A percentile compares a stretch with the other conserved stretches of the same genome.
phyloP scores from a whole-genome alignment of 257 asterid species.

The Solanum acaule region DNA sequence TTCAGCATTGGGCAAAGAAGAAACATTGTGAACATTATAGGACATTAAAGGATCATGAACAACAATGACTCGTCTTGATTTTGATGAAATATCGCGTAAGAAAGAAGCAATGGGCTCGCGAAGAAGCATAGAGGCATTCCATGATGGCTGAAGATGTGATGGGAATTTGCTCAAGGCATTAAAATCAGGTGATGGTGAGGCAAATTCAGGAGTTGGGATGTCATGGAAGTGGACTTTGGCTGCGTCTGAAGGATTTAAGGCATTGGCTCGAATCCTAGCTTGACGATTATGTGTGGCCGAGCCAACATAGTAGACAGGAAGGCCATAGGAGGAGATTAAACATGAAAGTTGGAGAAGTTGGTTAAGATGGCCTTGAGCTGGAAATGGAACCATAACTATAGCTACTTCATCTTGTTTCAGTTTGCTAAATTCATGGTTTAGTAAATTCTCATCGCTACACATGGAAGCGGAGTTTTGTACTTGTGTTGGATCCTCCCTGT shows the following conservation, averaged over 20 bases:
- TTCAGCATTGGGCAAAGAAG: no score
- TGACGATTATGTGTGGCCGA: neutral
- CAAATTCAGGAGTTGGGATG: neutral
- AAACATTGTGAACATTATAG: no score
- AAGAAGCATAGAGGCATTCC: no score
- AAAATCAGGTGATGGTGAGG: neutral
- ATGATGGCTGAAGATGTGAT: no score
- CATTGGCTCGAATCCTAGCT: neutral
- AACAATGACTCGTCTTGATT: no score
- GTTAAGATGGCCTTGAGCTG: constrained; percentile 23
- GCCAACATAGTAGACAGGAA: constrained; percentile 30
- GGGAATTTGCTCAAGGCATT: neutral
- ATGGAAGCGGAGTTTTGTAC: neutral
- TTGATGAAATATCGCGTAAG: no score
- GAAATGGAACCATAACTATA: constrained; percentile 12
- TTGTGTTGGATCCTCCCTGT: neutral
- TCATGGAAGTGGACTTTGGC: constrained; percentile 1
- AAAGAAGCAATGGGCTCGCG: no score
- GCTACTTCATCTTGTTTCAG: neutral
- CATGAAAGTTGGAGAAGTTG: constrained; percentile 34
- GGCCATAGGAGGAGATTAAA: constrained; percentile 7
- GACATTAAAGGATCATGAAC: no score
- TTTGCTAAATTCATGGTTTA: neutral
- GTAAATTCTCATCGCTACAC: neutral
- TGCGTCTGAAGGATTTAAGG: constrained; percentile 1